phyloP scores from a whole-genome alignment of 176 grass and related monocot genomes.

The Musa troglodytarum region DNA sequence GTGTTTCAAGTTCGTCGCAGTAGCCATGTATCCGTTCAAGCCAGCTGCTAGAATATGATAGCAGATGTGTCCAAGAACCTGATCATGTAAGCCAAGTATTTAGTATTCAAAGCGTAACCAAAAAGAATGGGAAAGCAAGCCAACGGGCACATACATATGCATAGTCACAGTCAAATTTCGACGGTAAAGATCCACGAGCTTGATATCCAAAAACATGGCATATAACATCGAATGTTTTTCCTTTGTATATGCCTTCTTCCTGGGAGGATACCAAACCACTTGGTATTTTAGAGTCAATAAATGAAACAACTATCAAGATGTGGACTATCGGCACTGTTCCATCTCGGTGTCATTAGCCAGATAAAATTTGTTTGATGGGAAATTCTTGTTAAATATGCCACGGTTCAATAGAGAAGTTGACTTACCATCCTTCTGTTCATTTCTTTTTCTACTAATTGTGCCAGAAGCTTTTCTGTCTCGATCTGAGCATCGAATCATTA shows the following conservation, averaged over 20 bases:
- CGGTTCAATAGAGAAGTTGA: background rate
- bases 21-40: constrained; percentile 69
- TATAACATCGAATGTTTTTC: constrained; percentile 61
- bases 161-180: constrained; percentile 65
- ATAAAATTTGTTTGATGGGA: background rate
- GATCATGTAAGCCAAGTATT: background rate
- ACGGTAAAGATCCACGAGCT: constrained; percentile 52
- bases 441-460: constrained; percentile 59
- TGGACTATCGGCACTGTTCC: background rate
- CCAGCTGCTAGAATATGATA: constrained; percentile 43
- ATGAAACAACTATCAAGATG: background rate
- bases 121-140: background rate
- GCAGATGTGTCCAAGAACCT: constrained; percentile 52
- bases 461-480: constrained; percentile 61
- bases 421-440: constrained; percentile 57
- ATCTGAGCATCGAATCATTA: constrained; percentile 30
- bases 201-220: constrained; percentile 80
- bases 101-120: background rate
- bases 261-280: background rate
- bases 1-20: constrained; percentile 57
- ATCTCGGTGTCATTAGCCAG: background rate
- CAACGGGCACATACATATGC: constrained; percentile 37
- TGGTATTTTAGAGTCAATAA: background rate
- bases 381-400: background rate
- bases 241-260: constrained; percentile 58